Evolutionary conservation across 768 basidiomycete genomes (phyloP), one percentile per base, ranked within the genome.

Genomic region (Pisolithus albus): DNA sequence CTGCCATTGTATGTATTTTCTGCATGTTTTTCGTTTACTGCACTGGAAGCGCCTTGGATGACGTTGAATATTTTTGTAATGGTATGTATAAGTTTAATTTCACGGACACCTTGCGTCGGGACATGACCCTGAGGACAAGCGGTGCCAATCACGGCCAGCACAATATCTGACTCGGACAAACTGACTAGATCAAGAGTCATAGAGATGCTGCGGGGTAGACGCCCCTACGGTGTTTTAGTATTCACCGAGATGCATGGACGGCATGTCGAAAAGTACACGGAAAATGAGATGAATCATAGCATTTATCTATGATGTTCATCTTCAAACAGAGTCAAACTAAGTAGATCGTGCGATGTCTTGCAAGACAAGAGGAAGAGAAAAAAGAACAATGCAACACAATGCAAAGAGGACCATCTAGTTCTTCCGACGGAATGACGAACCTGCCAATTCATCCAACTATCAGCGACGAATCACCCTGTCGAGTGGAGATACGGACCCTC

Each of bases 341-440:
- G 16, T 47, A 47, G 18, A 36, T 36, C 30, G 9, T 13, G 26
- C 30, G 46, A 18, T 13, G 26, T 30, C 21, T 9, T 36, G 46
- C 19, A 23, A 5, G 16, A 32, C 34, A 19, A 44, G 43, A 23
- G 46, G 34, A 38, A 9, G 19, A 6, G 37, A 48, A n/a, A 32
- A 34, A 43, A 26, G 26, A 26, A 26, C 26, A 26, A 19, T 13
- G 47, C 32, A 40, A 30, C 21, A 41, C 37, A 43, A 30, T 32
- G 46, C 19, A 30, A 43, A 50, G 38, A 10, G 26, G 40, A 46
- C 19, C 24, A 40, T 53, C 67, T 79, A 91, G 77, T 86, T 88
- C 83, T 97, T 98, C 80, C 87, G 83, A 74, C 95, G 90, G 88
- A 93, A 97, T 56, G 94, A 97, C 75, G 87, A 94, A 58, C 95